phyloP scores from a whole-genome alignment of 1,284 basidiomycete genomes.

The Puccinia triticina region DNA sequence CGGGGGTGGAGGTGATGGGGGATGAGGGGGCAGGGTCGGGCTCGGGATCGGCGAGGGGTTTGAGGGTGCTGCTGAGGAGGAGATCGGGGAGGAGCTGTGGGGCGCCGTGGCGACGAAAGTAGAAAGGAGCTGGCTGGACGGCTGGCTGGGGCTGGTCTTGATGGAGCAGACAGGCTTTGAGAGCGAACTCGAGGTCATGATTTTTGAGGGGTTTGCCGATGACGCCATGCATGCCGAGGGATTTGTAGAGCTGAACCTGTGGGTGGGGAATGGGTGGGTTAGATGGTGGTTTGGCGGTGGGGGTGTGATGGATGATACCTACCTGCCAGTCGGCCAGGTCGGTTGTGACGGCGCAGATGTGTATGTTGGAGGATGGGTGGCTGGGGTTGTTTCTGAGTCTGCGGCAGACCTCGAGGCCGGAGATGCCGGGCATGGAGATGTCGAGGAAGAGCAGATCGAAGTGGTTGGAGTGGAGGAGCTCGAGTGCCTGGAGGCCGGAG shows the following conservation, averaged over 20 bases:
- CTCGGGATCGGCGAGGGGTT: neutral
- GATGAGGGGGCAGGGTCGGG: neutral
- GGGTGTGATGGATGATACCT: neutral
- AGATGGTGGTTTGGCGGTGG: neutral
- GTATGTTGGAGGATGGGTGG: neutral
- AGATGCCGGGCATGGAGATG: slow-evolving; percentile 42
- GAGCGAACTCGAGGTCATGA: slow-evolving; percentile 27
- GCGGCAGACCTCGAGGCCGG: slow-evolving; percentile 29
- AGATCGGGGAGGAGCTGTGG: neutral
- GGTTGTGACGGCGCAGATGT: slow-evolving; percentile 48
- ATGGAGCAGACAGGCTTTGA: neutral
- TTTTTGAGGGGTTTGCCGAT: slow-evolving; percentile 48
- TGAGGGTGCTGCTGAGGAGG: neutral
- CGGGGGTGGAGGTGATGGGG: neutral
- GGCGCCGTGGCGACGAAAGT: slow-evolving; percentile 15
- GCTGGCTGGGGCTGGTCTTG: neutral
- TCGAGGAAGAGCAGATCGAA: slow-evolving; percentile 44
- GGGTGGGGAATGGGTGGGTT: neutral
- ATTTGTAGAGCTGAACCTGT: slow-evolving; percentile 34
- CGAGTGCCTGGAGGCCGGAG: slow-evolving; percentile 36
- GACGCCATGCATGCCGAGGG: slow-evolving; percentile 34
- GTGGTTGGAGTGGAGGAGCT: neutral
- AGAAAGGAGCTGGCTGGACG: slow-evolving; percentile 5
- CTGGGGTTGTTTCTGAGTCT: slow-evolving; percentile 3
- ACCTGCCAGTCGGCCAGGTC: slow-evolving; percentile 49